Evolutionary conservation across 2,329 filamentous ascomycete genomes (phyloP).

Genomic region (Fusarium sp.): DNA sequence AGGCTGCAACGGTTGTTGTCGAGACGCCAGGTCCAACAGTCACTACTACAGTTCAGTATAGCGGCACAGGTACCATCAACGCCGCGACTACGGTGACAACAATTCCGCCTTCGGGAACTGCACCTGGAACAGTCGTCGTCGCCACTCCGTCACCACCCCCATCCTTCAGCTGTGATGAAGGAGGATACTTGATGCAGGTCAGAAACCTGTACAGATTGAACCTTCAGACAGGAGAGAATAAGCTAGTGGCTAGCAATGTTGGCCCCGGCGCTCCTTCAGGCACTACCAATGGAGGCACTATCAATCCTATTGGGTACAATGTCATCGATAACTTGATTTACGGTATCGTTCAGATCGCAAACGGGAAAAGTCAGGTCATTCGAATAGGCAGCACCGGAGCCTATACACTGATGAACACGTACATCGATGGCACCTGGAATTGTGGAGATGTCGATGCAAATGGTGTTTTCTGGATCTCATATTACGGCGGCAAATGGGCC

Average conservation of each 20-base stretch:
- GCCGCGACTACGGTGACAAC: constrained; percentile 1
- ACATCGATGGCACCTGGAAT: constrained; percentile 8
- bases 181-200: constrained; percentile 24
- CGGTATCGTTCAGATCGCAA: constrained; percentile 17
- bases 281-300: neutral
- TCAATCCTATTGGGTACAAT: constrained; percentile 15
- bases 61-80: neutral
- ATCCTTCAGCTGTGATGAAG: constrained; percentile 21
- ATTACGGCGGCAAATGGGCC: constrained; percentile 5
- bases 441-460: constrained; percentile 7
- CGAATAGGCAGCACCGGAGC: constrained; percentile 8
- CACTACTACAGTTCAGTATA: constrained; percentile 1
- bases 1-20: neutral
- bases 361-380: constrained; percentile 4
- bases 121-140: constrained; percentile 7
- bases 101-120: neutral
- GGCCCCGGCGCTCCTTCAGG: neutral
- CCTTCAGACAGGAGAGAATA: constrained; percentile 2
- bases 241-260: neutral
- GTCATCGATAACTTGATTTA: constrained; percentile 18
- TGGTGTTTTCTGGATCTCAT: constrained; percentile 14
- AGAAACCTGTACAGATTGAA: constrained; percentile 18
- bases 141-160: constrained; percentile 17
- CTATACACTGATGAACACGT: constrained; percentile 16
- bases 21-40: neutral